Evolutionary conservation across 768 basidiomycete genomes (phyloP).

Genomic region (Clitopilus hobsonii): DNA sequence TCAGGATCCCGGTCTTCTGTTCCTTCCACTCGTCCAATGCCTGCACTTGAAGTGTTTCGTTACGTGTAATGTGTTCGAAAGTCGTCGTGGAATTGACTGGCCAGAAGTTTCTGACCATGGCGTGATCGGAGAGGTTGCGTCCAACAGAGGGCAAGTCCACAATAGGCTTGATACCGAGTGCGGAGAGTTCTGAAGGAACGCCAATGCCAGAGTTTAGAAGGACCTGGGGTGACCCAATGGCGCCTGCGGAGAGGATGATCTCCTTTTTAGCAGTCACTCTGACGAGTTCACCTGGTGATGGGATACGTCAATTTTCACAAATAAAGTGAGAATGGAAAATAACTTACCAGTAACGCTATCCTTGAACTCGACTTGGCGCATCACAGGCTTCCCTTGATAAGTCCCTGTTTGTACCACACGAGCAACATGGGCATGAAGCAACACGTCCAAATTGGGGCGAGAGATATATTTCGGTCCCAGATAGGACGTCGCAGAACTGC

Average conservation of each 20-base stretch:
- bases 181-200: constrained; percentile 8
- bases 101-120: constrained; percentile 10
- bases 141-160: constrained; percentile 19
- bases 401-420: constrained; percentile 12
- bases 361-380: constrained; percentile 11
- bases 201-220: constrained; percentile 25
- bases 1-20: constrained; percentile 15
- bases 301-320: background rate
- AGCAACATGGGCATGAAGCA: constrained; percentile 11
- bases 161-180: constrained; percentile 9
- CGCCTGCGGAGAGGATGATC: constrained; percentile 25
- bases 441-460: constrained; percentile 17
- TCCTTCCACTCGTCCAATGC: constrained; percentile 13
- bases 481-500: constrained; percentile 9
- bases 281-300: constrained; percentile 5
- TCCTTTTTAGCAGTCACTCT: constrained; percentile 21
- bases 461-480: background rate
- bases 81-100: constrained; percentile 8
- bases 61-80: background rate
- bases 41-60: background rate
- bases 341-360: background rate
- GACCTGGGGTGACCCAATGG: constrained; percentile 22
- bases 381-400: constrained; percentile 4
- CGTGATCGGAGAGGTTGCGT: constrained; percentile 18
- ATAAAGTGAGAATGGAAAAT: background rate